Base-by-base conservation (phyloP, 1,139 yeast genomes). In the Yamadazyma atlantica region DNA sequence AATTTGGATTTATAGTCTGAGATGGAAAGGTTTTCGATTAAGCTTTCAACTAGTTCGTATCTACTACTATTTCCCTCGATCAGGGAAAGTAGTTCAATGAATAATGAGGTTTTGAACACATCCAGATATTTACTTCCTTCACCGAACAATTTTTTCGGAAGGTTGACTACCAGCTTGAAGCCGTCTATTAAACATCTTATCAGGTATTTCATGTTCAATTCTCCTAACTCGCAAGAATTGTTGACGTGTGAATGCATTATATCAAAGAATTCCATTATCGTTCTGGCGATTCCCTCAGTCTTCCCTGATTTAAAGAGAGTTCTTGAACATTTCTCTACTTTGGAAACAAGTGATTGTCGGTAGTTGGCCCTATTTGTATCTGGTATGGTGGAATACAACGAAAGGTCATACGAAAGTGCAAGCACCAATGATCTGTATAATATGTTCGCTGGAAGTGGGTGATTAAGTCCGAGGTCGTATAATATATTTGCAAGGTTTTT, bases 401-500 rank as follows among this genome's bases (percentile, higher is more conserved):
- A 44, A n/a, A 36, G 34, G 40, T 65, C 69, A 40, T 49, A 49
- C 0, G 47, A 51, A 15, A 62, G 39, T 6, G 60, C 45, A 5
- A 44, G 17, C 14, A 42, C 43, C 50, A 58, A 53, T 18, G 36
- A 40, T 1, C 32, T 27, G 8, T n/a, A 28, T 6, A 11, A 10
- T 14, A 9, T 10, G 12, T 11, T 7, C 7, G 6, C 21, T 16
- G 30, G 12, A 37, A 15, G 12, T 38, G 36, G 6, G 30, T 34
- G 8, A 40, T 29, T 28, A 6, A 28, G 17, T 6, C 60, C 55
- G 17, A 52, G 35, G 31, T 49, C 56, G 39, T 39, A 58, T 22
- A 53, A 42, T 4, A 64, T 35, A 41, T 59, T 57, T 4, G 68
- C 57, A 4, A 64, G 34, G 41, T 62, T 62, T 37, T 62, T 49